phyloP scores from a whole-genome alignment of 495 filamentous ascomycete species.

The Neurospora sp. region DNA sequence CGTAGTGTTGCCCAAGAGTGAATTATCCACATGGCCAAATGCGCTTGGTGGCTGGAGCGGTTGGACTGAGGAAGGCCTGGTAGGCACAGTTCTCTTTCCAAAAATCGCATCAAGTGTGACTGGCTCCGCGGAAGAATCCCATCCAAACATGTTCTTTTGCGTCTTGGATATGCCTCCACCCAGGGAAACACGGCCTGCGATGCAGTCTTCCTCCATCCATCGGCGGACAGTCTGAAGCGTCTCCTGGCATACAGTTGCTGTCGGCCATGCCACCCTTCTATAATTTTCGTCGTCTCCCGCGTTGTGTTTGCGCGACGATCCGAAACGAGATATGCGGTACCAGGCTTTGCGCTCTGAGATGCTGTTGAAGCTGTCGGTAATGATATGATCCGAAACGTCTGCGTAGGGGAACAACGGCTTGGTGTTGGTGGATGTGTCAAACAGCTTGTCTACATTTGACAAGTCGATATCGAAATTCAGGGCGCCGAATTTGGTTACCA shows the following conservation, averaged over 20 bases:
- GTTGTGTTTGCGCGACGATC: slow-evolving; percentile 45
- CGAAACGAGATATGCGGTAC: slow-evolving; percentile 51
- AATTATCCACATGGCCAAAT: neutral
- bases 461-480: slow-evolving; percentile 31
- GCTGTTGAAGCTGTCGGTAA: slow-evolving; percentile 38
- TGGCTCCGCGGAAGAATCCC: slow-evolving; percentile 40
- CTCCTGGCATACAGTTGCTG: slow-evolving; percentile 40
- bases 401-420: neutral
- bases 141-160: slow-evolving; percentile 41
- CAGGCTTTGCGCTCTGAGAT: slow-evolving; percentile 50
- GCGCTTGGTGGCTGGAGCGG: neutral
- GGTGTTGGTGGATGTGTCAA: slow-evolving; percentile 2
- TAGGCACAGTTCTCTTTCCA: slow-evolving; percentile 18
- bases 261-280: slow-evolving; percentile 42
- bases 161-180: slow-evolving; percentile 33
- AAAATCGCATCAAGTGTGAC: slow-evolving; percentile 38
- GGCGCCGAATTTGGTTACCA: slow-evolving; percentile 22
- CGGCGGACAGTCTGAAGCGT: slow-evolving; percentile 45
- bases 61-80: slow-evolving; percentile 16
- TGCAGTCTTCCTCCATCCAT: slow-evolving; percentile 52
- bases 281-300: slow-evolving; percentile 49
- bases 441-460: slow-evolving; percentile 36
- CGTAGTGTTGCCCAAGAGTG: slow-evolving; percentile 1
- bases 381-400: slow-evolving; percentile 27
- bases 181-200: slow-evolving; percentile 37